Base-by-base conservation (phyloP, 2,329 filamentous ascomycete genomes). In the Colletotrichum higginsianum region DNA sequence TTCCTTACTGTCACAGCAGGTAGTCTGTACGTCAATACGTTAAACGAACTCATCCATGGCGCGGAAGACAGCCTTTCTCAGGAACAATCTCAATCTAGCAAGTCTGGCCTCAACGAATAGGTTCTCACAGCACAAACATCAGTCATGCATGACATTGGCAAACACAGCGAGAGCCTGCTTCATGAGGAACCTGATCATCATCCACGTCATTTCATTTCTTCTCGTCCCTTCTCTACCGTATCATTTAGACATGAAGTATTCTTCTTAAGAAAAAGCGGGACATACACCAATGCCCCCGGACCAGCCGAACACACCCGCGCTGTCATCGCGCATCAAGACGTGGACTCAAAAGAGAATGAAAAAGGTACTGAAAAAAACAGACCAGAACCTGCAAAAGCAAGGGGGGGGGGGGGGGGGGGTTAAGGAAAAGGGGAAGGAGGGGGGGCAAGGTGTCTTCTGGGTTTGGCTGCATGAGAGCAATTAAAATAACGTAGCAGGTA, bases 261-360 rank as follows among this genome's bases (percentile, higher is more conserved):
- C 16, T 38, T 21, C 26, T 9, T 8, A 18, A 55, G 30, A 47
- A 44, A 49, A 44, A 52, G 57, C 35, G 40, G 46, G 57, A 66
- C 56, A 66, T 66, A 53, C 50, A 73, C 56, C 46, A 61, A 66
- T 71, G 71, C 74, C 70, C 61, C 75, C 75, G 75, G 76, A 77
- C 76, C 75, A 77, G 75, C 76, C 75, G 75, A 76, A 73, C 57
- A 67, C 57, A 66, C 55, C 56, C 47, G 58, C 69, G 65, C 65
- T 46, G 65, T 64, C 69, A 50, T 68, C 35, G 26, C 57, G 65
- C 69, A 64, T 64, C 35, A 63, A 52, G 68, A 68, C 69, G 35
- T 71, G 46, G 65, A 63, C 65, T 47, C 42, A 47, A 58, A 63
- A 62, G 46, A 4, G 13, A 15, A 52, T 50, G 46, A 56, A 56